Conservation (phyloP, 345 rosid species). For the Citrus australasica region DNA sequence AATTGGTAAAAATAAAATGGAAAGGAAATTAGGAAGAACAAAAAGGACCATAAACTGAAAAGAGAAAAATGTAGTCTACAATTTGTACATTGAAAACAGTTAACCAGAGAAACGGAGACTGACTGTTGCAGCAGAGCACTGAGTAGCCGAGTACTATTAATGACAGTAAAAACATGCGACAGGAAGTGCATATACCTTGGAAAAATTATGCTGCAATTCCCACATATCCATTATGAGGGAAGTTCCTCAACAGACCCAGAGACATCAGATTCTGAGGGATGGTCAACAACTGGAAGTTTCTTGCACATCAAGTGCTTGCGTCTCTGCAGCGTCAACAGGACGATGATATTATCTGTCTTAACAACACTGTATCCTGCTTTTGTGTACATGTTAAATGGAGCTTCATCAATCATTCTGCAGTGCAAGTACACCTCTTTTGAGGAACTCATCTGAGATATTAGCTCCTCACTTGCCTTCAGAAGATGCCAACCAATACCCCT, state of each 20-base stretch:
- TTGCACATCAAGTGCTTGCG: slow-evolving; percentile 96
- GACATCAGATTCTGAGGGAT: slow-evolving; percentile 24
- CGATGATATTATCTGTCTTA: slow-evolving; percentile 62
- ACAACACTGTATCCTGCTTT: slow-evolving; percentile 81
- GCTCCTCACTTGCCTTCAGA: slow-evolving; percentile 83
- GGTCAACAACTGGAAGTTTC: slow-evolving; percentile 41
- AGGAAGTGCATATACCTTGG: slow-evolving; percentile 23
- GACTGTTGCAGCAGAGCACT: not conserved
- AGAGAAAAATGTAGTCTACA: not conserved
- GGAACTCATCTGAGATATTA: slow-evolving; percentile 58
- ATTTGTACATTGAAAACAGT: not conserved
- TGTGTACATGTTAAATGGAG: slow-evolving; percentile 80
- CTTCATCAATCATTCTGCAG: slow-evolving; percentile 86
- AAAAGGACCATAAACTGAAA: not conserved
- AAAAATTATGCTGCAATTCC: slow-evolving; percentile 13
- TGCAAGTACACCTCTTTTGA: slow-evolving; percentile 75
- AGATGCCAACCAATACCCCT: slow-evolving; percentile 93
- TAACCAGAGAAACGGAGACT: not conserved
- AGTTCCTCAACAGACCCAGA: slow-evolving; percentile 35
- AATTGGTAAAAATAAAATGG: slow-evolving; percentile 1
- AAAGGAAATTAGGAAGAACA: not conserved
- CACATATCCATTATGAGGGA: slow-evolving; percentile 29
- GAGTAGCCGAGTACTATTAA: not conserved
- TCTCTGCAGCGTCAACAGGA: slow-evolving; percentile 72
- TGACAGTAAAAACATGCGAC: not conserved